Evolutionary conservation across 169 alveolate genomes (phyloP).

Genomic region (Condylostoma magnum): DNA sequence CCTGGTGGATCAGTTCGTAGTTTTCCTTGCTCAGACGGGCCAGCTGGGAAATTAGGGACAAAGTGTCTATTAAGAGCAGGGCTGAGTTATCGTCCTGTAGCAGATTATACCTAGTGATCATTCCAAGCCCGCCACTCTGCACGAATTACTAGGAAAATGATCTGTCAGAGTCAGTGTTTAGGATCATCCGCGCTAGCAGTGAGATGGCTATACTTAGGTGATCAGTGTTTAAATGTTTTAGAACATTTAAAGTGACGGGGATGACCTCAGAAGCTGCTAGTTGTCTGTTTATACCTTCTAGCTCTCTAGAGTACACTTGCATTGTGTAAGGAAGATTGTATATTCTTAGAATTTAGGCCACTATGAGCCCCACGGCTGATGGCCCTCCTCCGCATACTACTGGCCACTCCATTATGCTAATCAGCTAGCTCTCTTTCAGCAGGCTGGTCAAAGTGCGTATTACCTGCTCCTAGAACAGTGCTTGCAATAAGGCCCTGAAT

Average conservation of each 20-base stretch:
- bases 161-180: constrained; percentile 64
- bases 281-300: constrained; percentile 46
- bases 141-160: constrained; percentile 67
- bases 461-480: constrained; percentile 54
- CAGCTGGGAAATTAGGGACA: constrained; percentile 67
- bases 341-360: constrained; percentile 59
- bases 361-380: constrained; percentile 54
- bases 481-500: constrained; percentile 43
- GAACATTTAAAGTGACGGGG: constrained; percentile 39
- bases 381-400: constrained; percentile 68
- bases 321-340: constrained; percentile 64
- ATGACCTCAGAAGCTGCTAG: constrained; percentile 62
- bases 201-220: constrained; percentile 57
- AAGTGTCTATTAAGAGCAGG: constrained; percentile 66
- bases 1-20: constrained; percentile 75
- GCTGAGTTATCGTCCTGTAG: constrained; percentile 53
- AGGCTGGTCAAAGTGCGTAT: constrained; percentile 42
- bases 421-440: constrained; percentile 57
- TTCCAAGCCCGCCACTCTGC: constrained; percentile 63
- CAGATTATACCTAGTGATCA: constrained; percentile 62
- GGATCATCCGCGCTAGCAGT: constrained; percentile 55
- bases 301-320: constrained; percentile 42
- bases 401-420: constrained; percentile 76
- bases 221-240: constrained; percentile 58
- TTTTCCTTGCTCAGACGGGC: constrained; percentile 80